Base-by-base conservation (phyloP, 108 stramenopile genomes). In the Stephanodiscus minutulus region DNA sequence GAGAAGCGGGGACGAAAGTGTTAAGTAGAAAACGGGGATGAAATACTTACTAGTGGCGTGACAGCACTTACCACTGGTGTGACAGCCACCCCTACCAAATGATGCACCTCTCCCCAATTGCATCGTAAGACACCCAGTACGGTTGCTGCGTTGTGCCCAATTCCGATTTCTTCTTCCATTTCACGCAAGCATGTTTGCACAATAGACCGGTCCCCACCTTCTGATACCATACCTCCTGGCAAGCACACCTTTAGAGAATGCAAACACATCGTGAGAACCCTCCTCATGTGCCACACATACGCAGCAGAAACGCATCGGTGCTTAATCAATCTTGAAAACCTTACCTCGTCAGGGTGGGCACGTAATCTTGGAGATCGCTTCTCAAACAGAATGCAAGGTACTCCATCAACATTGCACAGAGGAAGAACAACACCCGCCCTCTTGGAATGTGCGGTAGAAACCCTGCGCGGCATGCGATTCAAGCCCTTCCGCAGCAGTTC, bases 1-100 rank as follows among this genome's bases (percentile, higher is more conserved):
- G n/a, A n/a, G n/a, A n/a, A n/a, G n/a, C n/a, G n/a, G n/a, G n/a
- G n/a, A n/a, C n/a, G n/a, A n/a, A n/a, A n/a, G n/a, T n/a, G n/a
- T n/a, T n/a, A n/a, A n/a, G n/a, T n/a, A n/a, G n/a, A n/a, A n/a
- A n/a, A n/a, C n/a, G n/a, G n/a, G n/a, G n/a, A n/a, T n/a, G n/a
- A n/a, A n/a, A n/a, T n/a, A n/a, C n/a, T n/a, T n/a, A n/a, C n/a
- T n/a, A n/a, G n/a, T n/a, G n/a, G n/a, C n/a, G n/a, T n/a, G n/a
- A n/a, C n/a, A n/a, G n/a, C n/a, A n/a, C n/a, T n/a, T n/a, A 97
- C 96, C 29, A 97, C 91, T 12, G 96, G 96, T 53, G 96, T 97
- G 21, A 97, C 96, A n/a, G 93, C 93, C 17, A 95, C 90, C 10
- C 96, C 96, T 5, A 92, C 93, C 58, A 93, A 83, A 67, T 89